Conservation (phyloP, 2,329 filamentous ascomycete species). For the Epichloe gansuensis region DNA sequence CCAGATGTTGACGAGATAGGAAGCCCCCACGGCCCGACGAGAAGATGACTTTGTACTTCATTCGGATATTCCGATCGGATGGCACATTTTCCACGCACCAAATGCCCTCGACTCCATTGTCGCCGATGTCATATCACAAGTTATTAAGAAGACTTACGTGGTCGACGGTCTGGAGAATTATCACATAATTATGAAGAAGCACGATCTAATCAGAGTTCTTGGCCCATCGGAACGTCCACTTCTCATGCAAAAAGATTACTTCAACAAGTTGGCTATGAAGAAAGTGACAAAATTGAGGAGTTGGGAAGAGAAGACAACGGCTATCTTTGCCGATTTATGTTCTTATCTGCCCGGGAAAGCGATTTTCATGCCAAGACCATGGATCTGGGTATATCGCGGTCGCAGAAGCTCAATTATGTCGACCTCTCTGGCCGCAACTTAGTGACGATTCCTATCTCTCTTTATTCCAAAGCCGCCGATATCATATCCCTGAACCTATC, state of each 20-base stretch:
- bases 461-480: constrained; percentile 83
- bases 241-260: constrained; percentile 78
- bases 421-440: constrained; percentile 84
- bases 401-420: constrained; percentile 87
- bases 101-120: constrained; percentile 76
- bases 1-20: constrained; percentile 57
- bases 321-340: constrained; percentile 92
- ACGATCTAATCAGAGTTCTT: constrained; percentile 76
- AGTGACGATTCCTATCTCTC: constrained; percentile 84
- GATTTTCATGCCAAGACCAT: constrained; percentile 58
- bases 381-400: constrained; percentile 69
- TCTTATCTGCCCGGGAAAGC: constrained; percentile 78
- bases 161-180: constrained; percentile 88
- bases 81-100: constrained; percentile 90
- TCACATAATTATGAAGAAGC: constrained; percentile 88
- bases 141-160: constrained; percentile 89
- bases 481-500: constrained; percentile 94
- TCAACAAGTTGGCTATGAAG: constrained; percentile 83
- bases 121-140: constrained; percentile 73
- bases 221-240: constrained; percentile 69
- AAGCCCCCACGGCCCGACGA: constrained; percentile 58
- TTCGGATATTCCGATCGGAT: constrained; percentile 88
- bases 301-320: constrained; percentile 94
- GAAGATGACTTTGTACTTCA: constrained; percentile 69
- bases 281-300: constrained; percentile 79